Evolutionary conservation across 805 yeast species (phyloP), one percentile per base, ranked within the genome.

Genomic region (Yueomyces sinensis): DNA sequence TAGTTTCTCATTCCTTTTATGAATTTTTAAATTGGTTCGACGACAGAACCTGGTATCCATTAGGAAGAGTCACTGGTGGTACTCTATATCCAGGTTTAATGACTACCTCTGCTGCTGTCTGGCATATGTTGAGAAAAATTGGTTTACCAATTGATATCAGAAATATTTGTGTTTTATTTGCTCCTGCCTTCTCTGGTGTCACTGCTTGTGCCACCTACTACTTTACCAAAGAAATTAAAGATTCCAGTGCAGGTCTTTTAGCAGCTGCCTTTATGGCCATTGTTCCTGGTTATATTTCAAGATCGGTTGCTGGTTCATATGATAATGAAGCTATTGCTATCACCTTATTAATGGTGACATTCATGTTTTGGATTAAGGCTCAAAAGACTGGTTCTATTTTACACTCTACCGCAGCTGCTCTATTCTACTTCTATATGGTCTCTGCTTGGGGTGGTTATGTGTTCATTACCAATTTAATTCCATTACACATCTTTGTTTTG

Each of bases 361-460:
- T 93, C 58, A 87, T 75, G 67, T 70, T 84, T 40, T 91, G 99
- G 99, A 80, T 91, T 60, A 87, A 86, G 62, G 79, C 95, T 11
- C 72, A 83, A 59, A 89, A 89, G 59, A 66, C 80, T 28, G 99
- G 98, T 31, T 82, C 95, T 1, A 76, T 87, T 14, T 69, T 82
- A 44, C 83, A 76, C 66, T 91, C 84, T 9, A 66, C 89, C 3
- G 62, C 80, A 46, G 76, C 96, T 20, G 94, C 98, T 2, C 55
- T 84, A 24, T 80, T 76, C 49, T 91, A 93, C 65, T 91, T 93
- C 61, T 91, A 91, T 68, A 91, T 91, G 99, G 99, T 91, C 34
- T 77, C 94, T 32, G 98, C 99, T 11, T 87, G 99, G 96, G 99
- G 99, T 66, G 99, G 99, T 19, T 91, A 91, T 56, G 99, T 93